Percentiles rank a stretch among this genome's conserved stretches.
Conservation (phyloP, 2,329 filamentous ascomycete species). For the Xylaria sp. region DNA sequence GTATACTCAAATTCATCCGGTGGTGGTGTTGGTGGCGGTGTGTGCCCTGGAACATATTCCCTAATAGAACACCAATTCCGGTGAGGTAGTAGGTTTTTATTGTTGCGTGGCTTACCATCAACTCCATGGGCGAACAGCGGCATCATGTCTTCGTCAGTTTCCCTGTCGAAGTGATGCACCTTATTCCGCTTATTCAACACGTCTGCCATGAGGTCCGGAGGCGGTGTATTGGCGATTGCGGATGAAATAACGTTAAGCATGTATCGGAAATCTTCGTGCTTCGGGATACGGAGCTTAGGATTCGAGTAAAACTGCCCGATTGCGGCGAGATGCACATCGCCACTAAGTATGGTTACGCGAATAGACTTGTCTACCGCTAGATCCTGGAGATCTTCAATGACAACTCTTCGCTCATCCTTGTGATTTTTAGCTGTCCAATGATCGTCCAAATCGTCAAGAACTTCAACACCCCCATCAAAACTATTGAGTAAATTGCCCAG, state of each 20-base stretch:
- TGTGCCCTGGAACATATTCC: conserved; percentile 81
- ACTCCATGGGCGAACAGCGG: conserved; percentile 91
- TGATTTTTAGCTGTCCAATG: conserved; percentile 98
- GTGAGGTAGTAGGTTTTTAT: conserved; percentile 86
- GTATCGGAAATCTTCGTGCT: conserved; percentile 93
- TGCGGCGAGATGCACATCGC: conserved; percentile 92
- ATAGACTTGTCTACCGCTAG: conserved; percentile 92
- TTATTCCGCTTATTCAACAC: conserved; percentile 94
- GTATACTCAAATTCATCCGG: conserved; percentile 57
- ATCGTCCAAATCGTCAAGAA: conserved; percentile 91
- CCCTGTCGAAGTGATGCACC: conserved; percentile 74
- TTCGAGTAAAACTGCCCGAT: conserved; percentile 96
- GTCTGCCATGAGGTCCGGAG: conserved; percentile 88
- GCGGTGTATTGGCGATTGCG: conserved; percentile 92
- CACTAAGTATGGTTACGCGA: conserved; percentile 89
- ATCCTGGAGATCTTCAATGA: conserved; percentile 92
- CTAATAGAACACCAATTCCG: conserved; percentile 97
- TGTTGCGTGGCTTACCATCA: conserved; percentile 89
- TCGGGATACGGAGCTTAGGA: conserved; percentile 79
- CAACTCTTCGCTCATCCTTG: conserved; percentile 86
- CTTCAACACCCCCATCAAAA: conserved; percentile 91
- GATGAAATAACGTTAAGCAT: conserved; percentile 97
- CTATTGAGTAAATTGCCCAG: conserved; percentile 85
- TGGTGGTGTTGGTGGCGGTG: conserved; percentile 76
- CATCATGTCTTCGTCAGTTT: conserved; percentile 96